Evolutionary conservation across 805 yeast genomes (phyloP), one percentile per base, ranked within the genome.

Genomic region (Candida tammaniensis): DNA sequence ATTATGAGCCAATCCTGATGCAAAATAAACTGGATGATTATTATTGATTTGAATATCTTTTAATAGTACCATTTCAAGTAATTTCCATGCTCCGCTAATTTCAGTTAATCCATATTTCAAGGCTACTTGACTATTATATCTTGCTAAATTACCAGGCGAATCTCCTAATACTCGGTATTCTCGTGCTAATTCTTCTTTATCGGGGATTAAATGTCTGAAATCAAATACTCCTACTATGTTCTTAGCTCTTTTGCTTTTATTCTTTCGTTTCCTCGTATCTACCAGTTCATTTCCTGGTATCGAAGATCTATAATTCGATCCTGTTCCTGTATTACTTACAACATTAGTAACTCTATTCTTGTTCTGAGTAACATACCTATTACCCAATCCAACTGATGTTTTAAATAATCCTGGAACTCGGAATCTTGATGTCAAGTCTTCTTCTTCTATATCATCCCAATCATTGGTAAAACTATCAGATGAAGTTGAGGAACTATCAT

Each of bases 71-170:
- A 70, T 59, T 19, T 71, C 73, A 12, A 84, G 47, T 9, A 82
- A 61, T 40, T 67, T 73, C 97, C 97, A 89, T 18, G 84, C 79
- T 42, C 82, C 80, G 6, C 84, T 78, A 2, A 86, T 66, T 15
- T 78, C 86, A 6, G 59, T 60, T 31, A 74, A 70, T 0, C 85
- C 86, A 57, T 74, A 68, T 32, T 72, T 71, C 17, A 64, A 64
- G 1, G 96, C 94, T 2, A 89, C 81, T 15, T 63, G 60, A 1
- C 87, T 78, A 52, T 91, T 89, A 52, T 82, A 76, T 7, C 64
- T 53, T 0, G 94, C 87, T 37, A 86, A 56, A 20, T 68, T 70
- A 31, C 75, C 80, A 0, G 93, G 83, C 1, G 77, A 48, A 21
- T 68, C 82, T 3, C 86, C 87, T 34, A 76, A 56, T 1, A 84